Percentiles rank a stretch among this genome's conserved stretches.
Conservation (phyloP, 768 basidiomycete species). For the Kwoniella botswanensis region DNA sequence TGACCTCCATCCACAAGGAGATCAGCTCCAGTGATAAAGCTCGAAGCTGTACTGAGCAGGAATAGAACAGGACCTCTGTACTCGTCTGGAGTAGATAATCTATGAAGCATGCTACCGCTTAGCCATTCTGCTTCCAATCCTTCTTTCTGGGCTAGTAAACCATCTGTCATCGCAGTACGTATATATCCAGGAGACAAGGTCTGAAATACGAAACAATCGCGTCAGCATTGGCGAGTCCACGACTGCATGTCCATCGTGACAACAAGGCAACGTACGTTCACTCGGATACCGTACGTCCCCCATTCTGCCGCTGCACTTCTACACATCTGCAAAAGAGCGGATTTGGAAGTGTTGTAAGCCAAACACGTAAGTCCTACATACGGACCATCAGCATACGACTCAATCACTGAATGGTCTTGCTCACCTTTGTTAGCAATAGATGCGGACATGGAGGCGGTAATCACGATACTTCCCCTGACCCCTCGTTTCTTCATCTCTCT, state of each 20-base stretch:
- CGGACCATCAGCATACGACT: too few relatives aligned
- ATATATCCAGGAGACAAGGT: conserved; percentile 26
- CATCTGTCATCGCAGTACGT: conserved; percentile 48
- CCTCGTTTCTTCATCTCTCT: conserved; percentile 23
- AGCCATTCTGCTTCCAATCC: conserved; percentile 46
- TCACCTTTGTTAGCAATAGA: conserved; percentile 36
- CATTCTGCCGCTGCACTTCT: conserved; percentile 57
- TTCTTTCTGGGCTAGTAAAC: conserved; percentile 40
- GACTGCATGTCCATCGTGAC: too few relatives aligned
- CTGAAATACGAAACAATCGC: conserved; percentile 1
- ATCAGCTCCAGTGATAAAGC: conserved; percentile 57
- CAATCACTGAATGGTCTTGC: background rate
- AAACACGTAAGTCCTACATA: conserved; percentile 17
- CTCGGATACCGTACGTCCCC: conserved; percentile 52
- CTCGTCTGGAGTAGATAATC: conserved; percentile 51
- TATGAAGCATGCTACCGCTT: conserved; percentile 37
- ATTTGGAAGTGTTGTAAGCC: conserved; percentile 58
- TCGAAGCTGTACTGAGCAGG: conserved; percentile 54
- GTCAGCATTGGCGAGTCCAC: background rate
- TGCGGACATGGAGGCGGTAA: conserved; percentile 41
- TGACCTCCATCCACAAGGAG: conserved; percentile 53
- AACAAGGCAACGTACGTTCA: conserved; percentile 42
- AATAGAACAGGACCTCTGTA: conserved; percentile 52
- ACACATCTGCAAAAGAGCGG: conserved; percentile 55
- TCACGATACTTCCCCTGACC: conserved; percentile 37